These are phyloP conservation scores for Tetraselmis striata DNA, from an alignment of 139 green algal genomes.

Conservation along the genomic window DNA sequence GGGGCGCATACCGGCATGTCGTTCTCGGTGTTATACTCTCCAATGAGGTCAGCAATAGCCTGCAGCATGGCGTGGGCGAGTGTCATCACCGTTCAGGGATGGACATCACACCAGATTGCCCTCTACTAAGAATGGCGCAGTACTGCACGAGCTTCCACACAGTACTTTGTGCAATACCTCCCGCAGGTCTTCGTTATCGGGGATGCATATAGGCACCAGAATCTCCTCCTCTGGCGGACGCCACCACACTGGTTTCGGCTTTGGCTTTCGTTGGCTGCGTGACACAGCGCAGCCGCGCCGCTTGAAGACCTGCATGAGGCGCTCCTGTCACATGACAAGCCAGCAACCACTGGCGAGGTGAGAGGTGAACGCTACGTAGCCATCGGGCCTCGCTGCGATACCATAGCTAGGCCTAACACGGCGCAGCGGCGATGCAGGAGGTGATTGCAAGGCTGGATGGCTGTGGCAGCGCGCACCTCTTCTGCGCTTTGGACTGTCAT, in stretches of 20 bases:
- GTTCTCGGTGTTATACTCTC: neutral
- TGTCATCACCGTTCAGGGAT: no score
- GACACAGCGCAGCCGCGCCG: neutral
- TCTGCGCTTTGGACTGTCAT: neutral
- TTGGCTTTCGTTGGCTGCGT: neutral
- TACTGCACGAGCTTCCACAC: no score
- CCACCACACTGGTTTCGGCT: neutral
- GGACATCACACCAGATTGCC: no score
- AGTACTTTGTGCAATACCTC: neutral
- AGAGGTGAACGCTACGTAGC: no score
- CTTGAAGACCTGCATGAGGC: neutral
- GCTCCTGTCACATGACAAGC: neutral
- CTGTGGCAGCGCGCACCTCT: neutral
- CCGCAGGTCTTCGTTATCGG: neutral
- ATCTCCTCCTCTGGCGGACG: neutral
- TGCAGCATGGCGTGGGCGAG: no score
- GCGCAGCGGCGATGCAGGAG: no score
- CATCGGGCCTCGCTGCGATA: no score
- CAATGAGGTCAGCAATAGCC: neutral
- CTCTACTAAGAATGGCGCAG: no score
- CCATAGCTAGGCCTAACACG: no score
- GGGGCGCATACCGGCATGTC: neutral
- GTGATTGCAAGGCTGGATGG: no score
- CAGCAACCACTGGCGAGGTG: no score
- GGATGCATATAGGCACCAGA: neutral